Percentiles rank a stretch among this genome's conserved stretches.
phyloP scores from a whole-genome alignment of 2,329 filamentous ascomycete species.

The Hysterium pulicare region DNA sequence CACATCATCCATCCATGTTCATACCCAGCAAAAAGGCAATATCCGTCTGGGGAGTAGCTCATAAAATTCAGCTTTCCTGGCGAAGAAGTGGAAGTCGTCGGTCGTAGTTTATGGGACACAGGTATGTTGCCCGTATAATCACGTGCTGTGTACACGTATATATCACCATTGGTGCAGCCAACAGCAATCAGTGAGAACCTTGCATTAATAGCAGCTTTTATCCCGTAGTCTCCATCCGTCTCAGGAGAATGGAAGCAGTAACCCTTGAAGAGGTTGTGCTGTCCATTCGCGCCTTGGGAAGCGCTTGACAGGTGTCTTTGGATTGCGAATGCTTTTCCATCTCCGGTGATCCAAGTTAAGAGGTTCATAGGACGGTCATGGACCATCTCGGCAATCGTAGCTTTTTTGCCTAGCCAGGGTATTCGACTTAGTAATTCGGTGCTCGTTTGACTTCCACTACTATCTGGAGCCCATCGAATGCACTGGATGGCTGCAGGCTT shows the following conservation, averaged over 20 bases:
- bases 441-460: constrained; percentile 75
- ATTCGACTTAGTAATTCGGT: constrained; percentile 88
- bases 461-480: constrained; percentile 90
- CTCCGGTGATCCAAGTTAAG: constrained; percentile 84
- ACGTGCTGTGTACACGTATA: constrained; percentile 86
- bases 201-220: constrained; percentile 82
- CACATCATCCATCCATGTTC: constrained; percentile 91
- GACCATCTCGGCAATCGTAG: constrained; percentile 76
- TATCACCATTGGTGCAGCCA: constrained; percentile 72
- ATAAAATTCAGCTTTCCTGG: constrained; percentile 72
- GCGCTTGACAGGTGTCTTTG: constrained; percentile 56
- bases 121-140: constrained; percentile 94
- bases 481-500: constrained; percentile 95
- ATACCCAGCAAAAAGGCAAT: constrained; percentile 92
- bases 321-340: constrained; percentile 86
- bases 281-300: constrained; percentile 42
- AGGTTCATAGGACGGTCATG: constrained; percentile 96
- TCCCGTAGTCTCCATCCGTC: constrained; percentile 57
- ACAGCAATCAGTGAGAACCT: constrained; percentile 91
- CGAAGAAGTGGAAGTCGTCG: constrained; percentile 63
- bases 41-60: constrained; percentile 89
- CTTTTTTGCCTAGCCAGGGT: constrained; percentile 77
- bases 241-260: constrained; percentile 83
- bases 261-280: constrained; percentile 75
- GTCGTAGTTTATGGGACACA: constrained; percentile 71